These are phyloP conservation scores for Coemansia sp. DNA, from an alignment of 192 early-diverging fungal genomes.

Conservation along the genomic window DNA sequence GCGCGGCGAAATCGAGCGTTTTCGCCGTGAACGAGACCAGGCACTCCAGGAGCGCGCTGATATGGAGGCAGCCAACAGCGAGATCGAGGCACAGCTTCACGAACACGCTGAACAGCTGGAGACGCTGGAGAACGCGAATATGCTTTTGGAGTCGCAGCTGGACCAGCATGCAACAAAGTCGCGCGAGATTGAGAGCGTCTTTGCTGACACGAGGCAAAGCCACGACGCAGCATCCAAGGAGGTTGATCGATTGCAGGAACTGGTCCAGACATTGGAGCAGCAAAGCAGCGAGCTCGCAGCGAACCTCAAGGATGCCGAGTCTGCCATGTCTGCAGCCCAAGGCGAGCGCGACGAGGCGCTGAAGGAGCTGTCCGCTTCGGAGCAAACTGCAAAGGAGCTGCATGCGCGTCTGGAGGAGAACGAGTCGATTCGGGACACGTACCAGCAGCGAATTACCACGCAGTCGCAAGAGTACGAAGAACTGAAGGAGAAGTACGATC, in stretches of 20 bases:
- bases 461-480: constrained; percentile 66
- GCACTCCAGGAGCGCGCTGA: constrained; percentile 20
- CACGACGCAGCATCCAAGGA: constrained; percentile 32
- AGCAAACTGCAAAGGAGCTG: constrained; percentile 60
- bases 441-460: constrained; percentile 55
- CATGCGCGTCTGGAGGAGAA: constrained; percentile 67
- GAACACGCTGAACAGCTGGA: constrained; percentile 44
- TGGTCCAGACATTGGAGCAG: constrained; percentile 10
- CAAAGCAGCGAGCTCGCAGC: constrained; percentile 17
- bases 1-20: constrained; percentile 56
- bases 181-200: constrained; percentile 29
- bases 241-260: constrained; percentile 17
- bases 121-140: constrained; percentile 45
- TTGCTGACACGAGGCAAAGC: constrained; percentile 22
- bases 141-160: constrained; percentile 39
- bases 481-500: constrained; percentile 62
- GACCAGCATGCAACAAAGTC: constrained; percentile 20
- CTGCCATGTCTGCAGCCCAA: constrained; percentile 10
- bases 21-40: constrained; percentile 50
- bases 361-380: constrained; percentile 28
- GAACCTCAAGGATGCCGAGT: constrained; percentile 8
- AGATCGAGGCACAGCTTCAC: constrained; percentile 32
- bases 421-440: constrained; percentile 53
- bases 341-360: constrained; percentile 1
- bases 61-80: constrained; percentile 13